Conservation (phyloP, 1,284 basidiomycete genomes). For the Neonothopanus nambi region DNA sequence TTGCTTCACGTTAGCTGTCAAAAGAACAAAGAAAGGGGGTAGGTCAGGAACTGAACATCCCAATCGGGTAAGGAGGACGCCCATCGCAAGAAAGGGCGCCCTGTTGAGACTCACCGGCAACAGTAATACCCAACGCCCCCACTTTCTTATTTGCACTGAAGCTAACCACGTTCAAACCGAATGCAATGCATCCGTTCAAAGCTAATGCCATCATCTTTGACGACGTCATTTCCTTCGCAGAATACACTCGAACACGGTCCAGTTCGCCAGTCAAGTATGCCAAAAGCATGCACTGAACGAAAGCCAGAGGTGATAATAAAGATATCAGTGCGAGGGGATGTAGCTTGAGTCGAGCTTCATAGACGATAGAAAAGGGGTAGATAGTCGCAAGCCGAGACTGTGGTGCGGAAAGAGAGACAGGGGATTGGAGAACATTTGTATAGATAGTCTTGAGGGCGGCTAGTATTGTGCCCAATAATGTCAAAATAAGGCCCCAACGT, state of each 20-base stretch:
- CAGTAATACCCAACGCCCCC: slow-evolving; percentile 85
- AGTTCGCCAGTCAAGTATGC: slow-evolving; percentile 82
- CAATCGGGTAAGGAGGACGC: not conserved
- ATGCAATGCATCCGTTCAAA: slow-evolving; percentile 84
- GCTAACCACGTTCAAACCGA: slow-evolving; percentile 88
- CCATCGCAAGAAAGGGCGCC: not conserved
- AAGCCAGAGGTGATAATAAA: slow-evolving; percentile 85
- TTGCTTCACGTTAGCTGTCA: slow-evolving; percentile 85
- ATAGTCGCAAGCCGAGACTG: slow-evolving; percentile 20
- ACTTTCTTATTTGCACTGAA: slow-evolving; percentile 91
- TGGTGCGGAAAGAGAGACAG: slow-evolving; percentile 12
- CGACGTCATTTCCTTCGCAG: slow-evolving; percentile 50
- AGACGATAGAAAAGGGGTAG: slow-evolving; percentile 10
- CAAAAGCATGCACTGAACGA: slow-evolving; percentile 80
- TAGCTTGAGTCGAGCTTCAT: slow-evolving; percentile 39
- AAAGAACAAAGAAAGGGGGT: slow-evolving; percentile 11
- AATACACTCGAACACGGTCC: slow-evolving; percentile 55
- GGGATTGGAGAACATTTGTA: slow-evolving; percentile 75
- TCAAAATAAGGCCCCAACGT: slow-evolving; percentile 77
- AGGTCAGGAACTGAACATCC: slow-evolving; percentile 5
- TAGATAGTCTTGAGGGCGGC: slow-evolving; percentile 91
- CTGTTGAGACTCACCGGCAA: slow-evolving; percentile 61
- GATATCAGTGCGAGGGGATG: slow-evolving; percentile 87
- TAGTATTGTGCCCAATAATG: slow-evolving; percentile 83
- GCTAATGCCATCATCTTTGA: slow-evolving; percentile 57